Evolutionary conservation across 805 yeast genomes (phyloP).

Genomic region (Yamadazyma phyllophila): DNA sequence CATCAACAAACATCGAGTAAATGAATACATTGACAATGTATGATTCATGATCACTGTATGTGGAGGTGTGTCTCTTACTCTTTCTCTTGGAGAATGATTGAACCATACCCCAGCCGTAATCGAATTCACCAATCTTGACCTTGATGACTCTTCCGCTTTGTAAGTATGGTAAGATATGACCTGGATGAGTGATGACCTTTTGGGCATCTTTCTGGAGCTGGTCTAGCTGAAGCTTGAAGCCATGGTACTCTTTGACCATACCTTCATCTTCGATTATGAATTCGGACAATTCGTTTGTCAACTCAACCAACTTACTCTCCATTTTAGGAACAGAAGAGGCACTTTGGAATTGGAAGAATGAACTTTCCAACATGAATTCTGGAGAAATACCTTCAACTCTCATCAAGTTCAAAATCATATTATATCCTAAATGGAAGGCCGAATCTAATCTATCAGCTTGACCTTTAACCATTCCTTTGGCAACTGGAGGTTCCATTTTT

Average conservation of each 20-base stretch:
- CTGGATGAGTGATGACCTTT: constrained; percentile 87
- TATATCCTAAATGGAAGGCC: constrained; percentile 95
- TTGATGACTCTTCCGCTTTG: constrained; percentile 86
- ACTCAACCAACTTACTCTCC: constrained; percentile 61
- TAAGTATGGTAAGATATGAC: constrained; percentile 75
- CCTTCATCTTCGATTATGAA: constrained; percentile 71
- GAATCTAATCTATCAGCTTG: constrained; percentile 97
- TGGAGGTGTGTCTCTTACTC: constrained; percentile 56
- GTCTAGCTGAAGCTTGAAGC: constrained; percentile 67
- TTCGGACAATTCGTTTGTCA: constrained; percentile 47
- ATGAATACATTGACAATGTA: constrained; percentile 85
- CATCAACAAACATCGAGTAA: constrained; percentile 70
- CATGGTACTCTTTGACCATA: constrained; percentile 77
- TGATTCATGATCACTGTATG: constrained; percentile 81
- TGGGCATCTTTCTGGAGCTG: constrained; percentile 73
- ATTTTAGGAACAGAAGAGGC: constrained; percentile 85
- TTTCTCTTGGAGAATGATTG: constrained; percentile 70
- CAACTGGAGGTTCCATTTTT: constrained; percentile 99
- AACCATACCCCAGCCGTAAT: constrained; percentile 97
- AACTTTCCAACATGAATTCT: constrained; percentile 91
- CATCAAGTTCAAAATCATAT: constrained; percentile 93
- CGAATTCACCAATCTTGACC: constrained; percentile 56
- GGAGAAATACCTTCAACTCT: constrained; percentile 98
- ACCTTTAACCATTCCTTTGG: constrained; percentile 99
- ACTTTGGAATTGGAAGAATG: constrained; percentile 94